Base-by-base conservation (phyloP, 495 filamentous ascomycete species). In the Hypoxylon subgilvum region DNA sequence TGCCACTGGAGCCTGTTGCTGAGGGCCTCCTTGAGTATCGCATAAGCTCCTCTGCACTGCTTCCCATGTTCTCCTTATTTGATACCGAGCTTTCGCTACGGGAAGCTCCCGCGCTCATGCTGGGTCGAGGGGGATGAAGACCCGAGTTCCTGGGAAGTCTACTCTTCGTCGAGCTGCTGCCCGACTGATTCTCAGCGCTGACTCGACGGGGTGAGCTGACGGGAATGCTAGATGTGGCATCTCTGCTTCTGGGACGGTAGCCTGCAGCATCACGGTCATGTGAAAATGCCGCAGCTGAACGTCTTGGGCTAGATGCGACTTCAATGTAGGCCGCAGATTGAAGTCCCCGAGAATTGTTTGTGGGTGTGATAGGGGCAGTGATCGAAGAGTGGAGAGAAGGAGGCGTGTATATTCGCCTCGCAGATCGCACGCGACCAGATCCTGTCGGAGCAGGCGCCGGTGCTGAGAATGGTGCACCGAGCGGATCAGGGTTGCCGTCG, bases 321-420 rank as follows among this genome's bases (percentile, higher is more conserved):
- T 81, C 78, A 36, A 79, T 74, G 32, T 71, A 78, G 0, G 76
- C 67, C 1, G 61, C 54, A 2, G 74, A 73, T 35, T 74, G 72
- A 1, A 70, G 63, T 6, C 64, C 62, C 9, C 72, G 72, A 53
- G 76, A 68, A 13, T 66, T 63, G 35, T 79, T 72, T 18, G 78
- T 81, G 0, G 81, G 81, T 1, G 80, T 82, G 10, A 75, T 74
- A 14, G 80, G 80, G 45, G 72, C 62, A 7, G 76, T 75, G n/a
- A 68, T 49, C 43, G 72, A 63, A 12, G 74, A 67, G 12, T 79
- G 74, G 10, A 81, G 65, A 7, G 72, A 71, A 6, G 79, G 79
- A 8, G 80, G 78, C 0, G 79, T 83, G 58, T 74, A 82, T 44
- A 76, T 79, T 19, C 80, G 72, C 35, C 78, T 69, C 6, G 73